phyloP scores from a whole-genome alignment of 495 filamentous ascomycete species.

The Jackrogersella multiformis region DNA sequence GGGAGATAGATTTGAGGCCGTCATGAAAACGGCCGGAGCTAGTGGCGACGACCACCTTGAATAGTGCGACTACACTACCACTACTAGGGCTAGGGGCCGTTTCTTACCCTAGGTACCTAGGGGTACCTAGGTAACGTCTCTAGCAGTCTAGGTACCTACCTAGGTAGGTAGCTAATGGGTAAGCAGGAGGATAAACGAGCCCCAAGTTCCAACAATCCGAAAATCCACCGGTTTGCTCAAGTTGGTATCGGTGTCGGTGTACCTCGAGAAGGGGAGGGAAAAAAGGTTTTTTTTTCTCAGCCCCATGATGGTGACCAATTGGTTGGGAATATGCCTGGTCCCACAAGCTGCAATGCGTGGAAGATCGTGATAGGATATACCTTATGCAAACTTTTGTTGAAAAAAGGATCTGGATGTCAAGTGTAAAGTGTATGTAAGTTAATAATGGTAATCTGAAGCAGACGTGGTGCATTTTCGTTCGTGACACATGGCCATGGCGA shows the following conservation, averaged over 20 bases:
- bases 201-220: background rate
- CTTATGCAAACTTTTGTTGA: background rate
- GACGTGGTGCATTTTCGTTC: constrained; percentile 36
- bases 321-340: background rate
- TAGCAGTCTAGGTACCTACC: background rate
- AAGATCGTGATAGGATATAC: constrained; percentile 25
- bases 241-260: constrained; percentile 33
- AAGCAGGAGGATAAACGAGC: background rate
- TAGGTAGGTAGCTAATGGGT: background rate
- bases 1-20: constrained; percentile 1
- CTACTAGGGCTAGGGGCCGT: too few relatives aligned
- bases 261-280: constrained; percentile 1
- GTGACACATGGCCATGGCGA: constrained; percentile 39
- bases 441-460: constrained; percentile 5
- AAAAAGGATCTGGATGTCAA: constrained; percentile 2
- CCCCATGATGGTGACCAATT: constrained; percentile 12
- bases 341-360: constrained; percentile 31
- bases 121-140: background rate
- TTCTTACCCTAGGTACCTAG: background rate
- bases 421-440: too few relatives aligned
- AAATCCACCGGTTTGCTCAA: constrained; percentile 10
- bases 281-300: constrained; percentile 6
- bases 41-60: background rate
- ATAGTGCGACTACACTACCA: too few relatives aligned
- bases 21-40: constrained; percentile 13